Evolutionary conservation across 2,329 filamentous ascomycete species (phyloP).

Genomic region (Parastagonospora nodorum): DNA sequence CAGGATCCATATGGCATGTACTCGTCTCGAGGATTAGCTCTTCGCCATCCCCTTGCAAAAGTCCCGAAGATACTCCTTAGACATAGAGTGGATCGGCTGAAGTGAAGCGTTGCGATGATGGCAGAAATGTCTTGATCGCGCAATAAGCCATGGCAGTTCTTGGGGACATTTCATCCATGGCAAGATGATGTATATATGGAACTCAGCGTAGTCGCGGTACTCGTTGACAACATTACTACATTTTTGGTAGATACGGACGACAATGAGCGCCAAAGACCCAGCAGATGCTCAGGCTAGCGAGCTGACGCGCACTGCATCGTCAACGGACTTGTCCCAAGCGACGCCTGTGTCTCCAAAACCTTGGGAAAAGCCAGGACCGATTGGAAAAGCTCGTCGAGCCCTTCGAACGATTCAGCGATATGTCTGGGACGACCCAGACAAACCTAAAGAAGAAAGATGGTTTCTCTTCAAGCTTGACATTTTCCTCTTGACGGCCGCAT

Average conservation of each 20-base stretch:
- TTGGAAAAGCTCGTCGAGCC: slow-evolving; percentile 15
- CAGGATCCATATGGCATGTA: background rate
- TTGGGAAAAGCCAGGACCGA: slow-evolving; percentile 18
- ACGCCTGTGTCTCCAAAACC: background rate
- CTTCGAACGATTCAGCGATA: slow-evolving; percentile 23
- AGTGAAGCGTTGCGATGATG: slow-evolving; percentile 9
- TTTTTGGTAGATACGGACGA: background rate
- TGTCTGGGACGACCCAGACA: slow-evolving; percentile 25
- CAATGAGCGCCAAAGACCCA: background rate
- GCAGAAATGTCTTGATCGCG: slow-evolving; percentile 13
- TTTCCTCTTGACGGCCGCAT: slow-evolving; percentile 30
- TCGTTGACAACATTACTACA: no score
- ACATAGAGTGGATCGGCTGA: background rate
- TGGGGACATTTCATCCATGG: background rate
- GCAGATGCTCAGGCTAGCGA: slow-evolving; percentile 2
- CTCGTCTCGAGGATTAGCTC: background rate
- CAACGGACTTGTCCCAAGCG: slow-evolving; percentile 5
- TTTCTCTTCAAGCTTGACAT: slow-evolving; percentile 37
- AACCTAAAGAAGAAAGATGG: slow-evolving; percentile 25
- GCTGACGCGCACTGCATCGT: slow-evolving; percentile 7
- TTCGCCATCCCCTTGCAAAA: background rate
- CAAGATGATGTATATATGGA: background rate
- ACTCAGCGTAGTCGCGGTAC: background rate
- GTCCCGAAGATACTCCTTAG: slow-evolving; percentile 2
- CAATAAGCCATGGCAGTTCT: slow-evolving; percentile 2